Base-by-base conservation (phyloP, 495 filamentous ascomycete genomes). In the Gamarada debralockiae region DNA sequence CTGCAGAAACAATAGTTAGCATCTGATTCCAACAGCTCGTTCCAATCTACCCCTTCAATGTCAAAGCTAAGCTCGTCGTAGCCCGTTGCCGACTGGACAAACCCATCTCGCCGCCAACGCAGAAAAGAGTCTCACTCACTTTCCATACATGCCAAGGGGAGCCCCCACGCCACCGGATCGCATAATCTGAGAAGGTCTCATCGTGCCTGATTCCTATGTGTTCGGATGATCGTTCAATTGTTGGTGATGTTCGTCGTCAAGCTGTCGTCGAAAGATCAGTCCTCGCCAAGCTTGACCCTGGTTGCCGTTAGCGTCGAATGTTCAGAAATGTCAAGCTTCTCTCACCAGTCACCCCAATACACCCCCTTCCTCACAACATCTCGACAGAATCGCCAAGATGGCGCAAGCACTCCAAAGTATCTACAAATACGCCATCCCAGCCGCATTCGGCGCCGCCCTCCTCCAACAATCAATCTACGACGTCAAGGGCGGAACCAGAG, bases 401-500 rank as follows among this genome's bases (percentile, higher is more conserved):
- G 81, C 86, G 60, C 73, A 76, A 65, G 70, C 69, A 44, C 82
- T 92, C 36, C 69, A 69, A 44, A 69, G 77, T 38, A 56, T 92
- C 60, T 90, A 86, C 72, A 79, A 79, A 58, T 78, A 75, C 49
- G 90, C 84, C 38, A 65, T 95, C 33, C 93, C 93, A 13, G 72
- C 78, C 38, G 78, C 84, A 44, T 61, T 87, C 53, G 87, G 74
- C 60, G 69, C 76, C 48, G 68, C 77, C 39, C 56, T 92, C 40
- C 65, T 79, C 54, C 81, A 90, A 63, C 77, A 85, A 57, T 88
- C 90, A 54, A 79, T 99, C 57, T 99, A 97, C 83, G 93, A 99
- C 69, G 93, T 97, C 69, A 89, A 87, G 68, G 93, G 92, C 61
- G 93, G 93, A 55, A 84, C 85, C 37, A 82, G 93, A 49, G 93